Base-by-base conservation (phyloP, 2,329 filamentous ascomycete species). In the Trichoderma pleuroti region DNA sequence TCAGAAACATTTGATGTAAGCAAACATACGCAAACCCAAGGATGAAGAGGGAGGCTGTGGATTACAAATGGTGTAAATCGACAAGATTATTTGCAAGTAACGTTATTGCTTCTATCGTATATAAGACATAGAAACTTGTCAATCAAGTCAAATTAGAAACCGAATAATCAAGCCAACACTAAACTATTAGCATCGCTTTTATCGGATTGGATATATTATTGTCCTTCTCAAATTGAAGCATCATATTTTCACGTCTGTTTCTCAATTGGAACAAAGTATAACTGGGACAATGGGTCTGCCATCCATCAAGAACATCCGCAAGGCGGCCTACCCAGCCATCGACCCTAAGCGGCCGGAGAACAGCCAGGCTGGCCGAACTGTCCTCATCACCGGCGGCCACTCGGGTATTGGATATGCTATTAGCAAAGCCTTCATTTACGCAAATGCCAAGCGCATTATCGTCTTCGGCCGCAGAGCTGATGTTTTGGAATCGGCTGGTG, bases 161-260 rank as follows among this genome's bases (percentile, higher is more conserved):
- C 0, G 12, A 12, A 34, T 34, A 34, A 34, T 14, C 16, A 42
- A 42, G 8, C 10, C 39, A 42, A 42, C 18, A 42, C 8, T 5
- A 1, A 10, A n/a, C 16, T 0, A 42, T 10, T n/a, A 42, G 16
- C 18, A 42, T n/a, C 39, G 1, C 18, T 4, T 10, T 2, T n/a
- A 42, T n/a, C 16, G 1, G 2, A n/a, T n/a, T 42, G 39, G 39
- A 3, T 1, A 42, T 1, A 1, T n/a, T n/a, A 5, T 42, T 42
- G 4, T n/a, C 18, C 4, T 8, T 42, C 1, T 10, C n/a, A n/a
- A 10, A n/a, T 2, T 10, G 4, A 42, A 42, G 0, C 8, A 42
- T 42, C 10, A 28, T 10, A 18, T 42, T 4, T 3, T 18, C 16
- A 8, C 1, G 3, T 3, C 16, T 18, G 8, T 9, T 18, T 18